Percentiles rank a stretch among this genome's conserved stretches.
These are phyloP conservation scores for Pythium sukuiense DNA, from an alignment of 352 stramenopile species.

Conservation along the genomic window DNA sequence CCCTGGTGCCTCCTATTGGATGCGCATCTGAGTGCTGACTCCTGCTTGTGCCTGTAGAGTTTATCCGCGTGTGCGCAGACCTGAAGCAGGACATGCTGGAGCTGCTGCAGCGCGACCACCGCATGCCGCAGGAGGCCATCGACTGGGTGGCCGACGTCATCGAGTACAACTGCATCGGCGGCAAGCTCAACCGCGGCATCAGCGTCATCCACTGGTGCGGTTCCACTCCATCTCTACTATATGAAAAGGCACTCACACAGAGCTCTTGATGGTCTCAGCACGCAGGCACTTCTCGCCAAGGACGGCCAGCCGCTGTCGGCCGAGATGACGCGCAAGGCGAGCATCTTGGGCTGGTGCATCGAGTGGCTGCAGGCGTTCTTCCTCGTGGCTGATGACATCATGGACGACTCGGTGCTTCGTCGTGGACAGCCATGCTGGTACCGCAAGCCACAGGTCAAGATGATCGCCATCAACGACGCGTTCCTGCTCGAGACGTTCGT, in stretches of 20 bases:
- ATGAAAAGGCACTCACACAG: background rate
- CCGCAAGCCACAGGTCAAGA: slow-evolving; percentile 81
- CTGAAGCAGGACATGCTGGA: slow-evolving; percentile 82
- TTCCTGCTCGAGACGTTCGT: slow-evolving; percentile 95
- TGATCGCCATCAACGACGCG: slow-evolving; percentile 97
- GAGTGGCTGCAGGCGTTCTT: slow-evolving; percentile 99
- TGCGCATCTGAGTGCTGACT: background rate
- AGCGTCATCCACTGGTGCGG: slow-evolving; percentile 91
- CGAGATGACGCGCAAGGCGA: slow-evolving; percentile 82
- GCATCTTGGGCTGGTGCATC: slow-evolving; percentile 97
- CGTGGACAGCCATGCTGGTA: slow-evolving; percentile 98
- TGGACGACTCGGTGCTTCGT: slow-evolving; percentile 96
- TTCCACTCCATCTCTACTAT: background rate
- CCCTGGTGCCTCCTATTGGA: background rate
- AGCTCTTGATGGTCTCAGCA: slow-evolving; percentile 30
- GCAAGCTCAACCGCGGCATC: slow-evolving; percentile 98
- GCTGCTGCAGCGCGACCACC: slow-evolving; percentile 56
- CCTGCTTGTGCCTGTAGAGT: slow-evolving; percentile 46
- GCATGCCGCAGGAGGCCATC: slow-evolving; percentile 76
- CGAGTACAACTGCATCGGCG: slow-evolving; percentile 97
- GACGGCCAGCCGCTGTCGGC: slow-evolving; percentile 46
- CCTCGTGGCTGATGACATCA: slow-evolving; percentile 98
- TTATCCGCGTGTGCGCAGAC: slow-evolving; percentile 66
- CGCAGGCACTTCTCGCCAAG: slow-evolving; percentile 49
- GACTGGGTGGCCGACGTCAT: slow-evolving; percentile 85